These are phyloP conservation scores for Polychytrium aggregatum DNA, from an alignment of 192 early-diverging fungal species.

Conservation along the genomic window DNA sequence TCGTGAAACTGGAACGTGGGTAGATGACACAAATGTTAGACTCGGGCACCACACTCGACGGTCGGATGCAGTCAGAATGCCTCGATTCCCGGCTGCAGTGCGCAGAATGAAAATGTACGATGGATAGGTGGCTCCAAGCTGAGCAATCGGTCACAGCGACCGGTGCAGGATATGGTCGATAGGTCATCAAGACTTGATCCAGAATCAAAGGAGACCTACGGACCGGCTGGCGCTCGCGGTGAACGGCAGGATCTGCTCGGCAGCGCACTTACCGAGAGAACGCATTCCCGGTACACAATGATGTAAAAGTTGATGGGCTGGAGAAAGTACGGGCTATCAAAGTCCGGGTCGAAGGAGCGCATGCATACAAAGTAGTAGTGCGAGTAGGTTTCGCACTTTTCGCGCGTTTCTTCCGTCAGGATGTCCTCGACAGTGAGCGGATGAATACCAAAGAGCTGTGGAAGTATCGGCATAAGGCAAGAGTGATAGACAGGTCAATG, in stretches of 20 bases:
- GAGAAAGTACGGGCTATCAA: slow-evolving; percentile 28
- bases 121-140: no score
- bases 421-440: slow-evolving; percentile 91
- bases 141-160: no score
- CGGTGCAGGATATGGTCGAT: no score
- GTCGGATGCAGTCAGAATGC: no score
- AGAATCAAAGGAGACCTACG: not conserved
- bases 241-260: no score
- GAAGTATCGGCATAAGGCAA: slow-evolving; percentile 2
- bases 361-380: slow-evolving; percentile 92
- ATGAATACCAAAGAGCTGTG: slow-evolving; percentile 71
- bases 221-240: no score
- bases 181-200: not conserved
- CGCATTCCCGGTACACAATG: slow-evolving; percentile 41
- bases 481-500: not conserved
- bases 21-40: not conserved
- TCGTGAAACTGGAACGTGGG: slow-evolving; percentile 60
- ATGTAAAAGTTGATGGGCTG: slow-evolving; percentile 47
- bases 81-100: no score
- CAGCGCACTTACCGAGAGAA: slow-evolving; percentile 41
- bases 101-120: no score
- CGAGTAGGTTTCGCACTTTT: slow-evolving; percentile 87
- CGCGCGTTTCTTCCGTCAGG: slow-evolving; percentile 69
- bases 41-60: no score
- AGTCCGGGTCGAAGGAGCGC: slow-evolving; percentile 36